Evolutionary conservation across 495 filamentous ascomycete species (phyloP).

Genomic region (Terfezia claveryi): DNA sequence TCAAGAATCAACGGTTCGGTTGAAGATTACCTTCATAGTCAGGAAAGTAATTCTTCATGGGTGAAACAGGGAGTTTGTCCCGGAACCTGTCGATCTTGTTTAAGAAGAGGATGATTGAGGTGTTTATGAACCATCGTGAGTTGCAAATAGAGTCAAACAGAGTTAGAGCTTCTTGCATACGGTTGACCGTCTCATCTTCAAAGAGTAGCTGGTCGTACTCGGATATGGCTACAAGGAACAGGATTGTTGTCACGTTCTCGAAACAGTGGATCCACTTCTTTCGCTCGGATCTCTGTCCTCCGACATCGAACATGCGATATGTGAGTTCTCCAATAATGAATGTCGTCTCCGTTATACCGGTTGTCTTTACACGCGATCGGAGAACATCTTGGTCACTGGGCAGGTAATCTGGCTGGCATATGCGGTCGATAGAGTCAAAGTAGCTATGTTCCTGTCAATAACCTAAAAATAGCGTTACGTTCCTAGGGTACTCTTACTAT

Average conservation of each 20-base stretch:
- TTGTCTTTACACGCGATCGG: constrained; percentile 94
- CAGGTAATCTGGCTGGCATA: constrained; percentile 79
- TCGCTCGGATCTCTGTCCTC: constrained; percentile 91
- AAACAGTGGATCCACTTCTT: constrained; percentile 99
- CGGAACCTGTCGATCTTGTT: constrained; percentile 99
- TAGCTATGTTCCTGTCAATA: constrained; percentile 35
- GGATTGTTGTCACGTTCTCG: constrained; percentile 95
- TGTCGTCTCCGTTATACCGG: constrained; percentile 95
- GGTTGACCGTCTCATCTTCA: constrained; percentile 86
- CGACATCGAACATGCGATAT: constrained; percentile 98
- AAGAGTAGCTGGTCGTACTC: constrained; percentile 97
- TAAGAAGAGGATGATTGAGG: constrained; percentile 95
- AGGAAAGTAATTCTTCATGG: constrained; percentile 99
- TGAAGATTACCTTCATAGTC: constrained; percentile 53
- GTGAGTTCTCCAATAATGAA: constrained; percentile 96
- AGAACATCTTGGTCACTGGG: constrained; percentile 96
- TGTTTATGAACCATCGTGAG: constrained; percentile 98
- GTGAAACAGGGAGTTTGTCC: constrained; percentile 96
- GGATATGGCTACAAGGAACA: constrained; percentile 96
- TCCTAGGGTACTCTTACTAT: constrained; percentile 47
- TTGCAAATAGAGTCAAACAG: constrained; percentile 99
- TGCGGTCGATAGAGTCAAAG: constrained; percentile 87
- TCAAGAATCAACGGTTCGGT: neutral
- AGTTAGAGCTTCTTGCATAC: constrained; percentile 97
- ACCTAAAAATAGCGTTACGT: neutral